Conservation (phyloP, 2,329 filamentous ascomycete genomes). For the Phialophora chinensis region DNA sequence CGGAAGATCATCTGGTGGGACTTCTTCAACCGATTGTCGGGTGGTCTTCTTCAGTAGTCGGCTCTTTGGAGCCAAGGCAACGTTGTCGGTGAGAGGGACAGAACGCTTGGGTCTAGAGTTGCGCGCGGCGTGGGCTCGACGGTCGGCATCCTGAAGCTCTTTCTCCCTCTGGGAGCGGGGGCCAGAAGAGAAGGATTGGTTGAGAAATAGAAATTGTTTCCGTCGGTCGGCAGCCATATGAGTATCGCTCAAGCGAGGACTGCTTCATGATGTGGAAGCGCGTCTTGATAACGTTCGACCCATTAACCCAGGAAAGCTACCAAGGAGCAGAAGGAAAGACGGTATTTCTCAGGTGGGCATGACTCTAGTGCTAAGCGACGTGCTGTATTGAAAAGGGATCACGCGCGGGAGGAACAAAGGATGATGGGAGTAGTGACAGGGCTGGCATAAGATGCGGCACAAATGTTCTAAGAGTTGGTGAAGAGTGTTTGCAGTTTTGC, state of each 20-base stretch:
- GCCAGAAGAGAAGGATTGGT: constrained; percentile 11
- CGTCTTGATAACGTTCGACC: constrained; percentile 1
- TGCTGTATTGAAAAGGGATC: not conserved
- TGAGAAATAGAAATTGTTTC: constrained; percentile 19
- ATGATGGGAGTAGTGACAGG: too few relatives aligned
- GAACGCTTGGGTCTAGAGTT: constrained; percentile 8
- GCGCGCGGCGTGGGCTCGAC: constrained; percentile 17
- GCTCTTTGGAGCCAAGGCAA: not conserved
- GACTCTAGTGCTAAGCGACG: constrained; percentile 7
- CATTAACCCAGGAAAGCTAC: not conserved
- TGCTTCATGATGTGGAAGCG: constrained; percentile 8
- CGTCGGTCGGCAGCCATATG: constrained; percentile 13
- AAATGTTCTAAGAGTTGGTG: constrained; percentile 1
- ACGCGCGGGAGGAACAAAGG: not conserved
- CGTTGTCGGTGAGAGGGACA: not conserved
- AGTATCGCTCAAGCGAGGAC: not conserved
- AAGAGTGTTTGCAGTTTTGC: not conserved
- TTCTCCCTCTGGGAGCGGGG: constrained; percentile 23
- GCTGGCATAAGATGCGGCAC: not conserved
- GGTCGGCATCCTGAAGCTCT: constrained; percentile 23
- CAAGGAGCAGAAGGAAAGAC: not conserved
- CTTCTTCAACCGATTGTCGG: not conserved
- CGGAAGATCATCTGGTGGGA: not conserved
- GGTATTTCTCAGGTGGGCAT: not conserved
- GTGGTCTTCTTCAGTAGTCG: not conserved